These are phyloP conservation scores for Pythium brassicae DNA, from an alignment of 352 stramenopile species.

Conservation along the genomic window DNA sequence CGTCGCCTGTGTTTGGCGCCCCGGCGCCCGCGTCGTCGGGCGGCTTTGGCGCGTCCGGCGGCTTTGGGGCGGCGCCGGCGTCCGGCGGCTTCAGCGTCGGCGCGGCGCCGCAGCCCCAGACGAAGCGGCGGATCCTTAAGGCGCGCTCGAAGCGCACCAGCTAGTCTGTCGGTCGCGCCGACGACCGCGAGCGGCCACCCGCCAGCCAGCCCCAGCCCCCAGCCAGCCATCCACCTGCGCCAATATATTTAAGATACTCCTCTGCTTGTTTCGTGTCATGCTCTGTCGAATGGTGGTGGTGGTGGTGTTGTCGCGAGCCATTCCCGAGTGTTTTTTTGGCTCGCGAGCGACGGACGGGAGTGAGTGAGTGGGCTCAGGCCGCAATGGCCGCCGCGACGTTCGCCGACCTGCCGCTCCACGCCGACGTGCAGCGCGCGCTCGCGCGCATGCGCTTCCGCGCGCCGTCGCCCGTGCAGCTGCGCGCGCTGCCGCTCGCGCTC, in stretches of 20 bases:
- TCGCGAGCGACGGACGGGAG: too few relatives aligned
- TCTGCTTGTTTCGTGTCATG: too few relatives aligned
- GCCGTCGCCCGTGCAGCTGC: conserved; percentile 69
- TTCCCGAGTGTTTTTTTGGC: too few relatives aligned
- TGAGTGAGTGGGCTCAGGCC: too few relatives aligned
- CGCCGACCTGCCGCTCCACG: conserved; percentile 52
- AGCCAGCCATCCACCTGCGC: too few relatives aligned
- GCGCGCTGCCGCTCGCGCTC: conserved; percentile 61
- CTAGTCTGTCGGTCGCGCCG: conserved; percentile 1
- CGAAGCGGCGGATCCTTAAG: conserved; percentile 62
- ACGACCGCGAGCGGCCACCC: neutral
- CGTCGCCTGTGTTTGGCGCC: conserved; percentile 10
- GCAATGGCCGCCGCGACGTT: conserved; percentile 26
- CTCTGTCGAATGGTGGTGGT: too few relatives aligned
- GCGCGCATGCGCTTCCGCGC: conserved; percentile 43
- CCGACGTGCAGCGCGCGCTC: conserved; percentile 45
- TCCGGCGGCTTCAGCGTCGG: conserved; percentile 57
- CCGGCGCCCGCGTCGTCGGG: conserved; percentile 13
- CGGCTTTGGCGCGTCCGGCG: conserved; percentile 23
- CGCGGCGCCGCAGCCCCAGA: conserved; percentile 38
- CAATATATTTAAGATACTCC: conserved; percentile 2
- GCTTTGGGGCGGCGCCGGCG: conserved; percentile 11
- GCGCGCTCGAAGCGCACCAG: conserved; percentile 23
- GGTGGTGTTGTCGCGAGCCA: too few relatives aligned
- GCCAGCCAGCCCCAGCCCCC: too few relatives aligned